A percentile compares a stretch with the other conserved stretches of the same genome.
These are phyloP conservation scores for Akebia trifoliata DNA, from an alignment of 164 flowering plant species.

Conservation along the genomic window DNA sequence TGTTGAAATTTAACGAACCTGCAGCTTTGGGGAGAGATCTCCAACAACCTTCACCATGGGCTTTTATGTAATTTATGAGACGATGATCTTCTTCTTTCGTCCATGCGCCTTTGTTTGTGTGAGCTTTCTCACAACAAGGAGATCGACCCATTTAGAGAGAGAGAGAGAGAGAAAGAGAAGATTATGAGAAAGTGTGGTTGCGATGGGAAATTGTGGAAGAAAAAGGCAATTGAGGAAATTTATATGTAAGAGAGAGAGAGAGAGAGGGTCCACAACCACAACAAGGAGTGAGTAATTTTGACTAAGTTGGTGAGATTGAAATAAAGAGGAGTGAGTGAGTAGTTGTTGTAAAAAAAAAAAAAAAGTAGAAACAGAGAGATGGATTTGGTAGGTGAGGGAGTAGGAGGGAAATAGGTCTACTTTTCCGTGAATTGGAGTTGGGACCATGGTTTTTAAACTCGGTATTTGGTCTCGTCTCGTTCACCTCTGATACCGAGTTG, in stretches of 20 bases:
- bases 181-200: not conserved
- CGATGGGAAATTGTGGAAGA: not conserved
- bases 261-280: too few relatives aligned
- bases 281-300: conserved; percentile 9
- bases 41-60: conserved; percentile 87
- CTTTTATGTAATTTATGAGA: conserved; percentile 60
- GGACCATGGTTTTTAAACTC: too few relatives aligned
- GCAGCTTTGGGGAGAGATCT: conserved; percentile 87
- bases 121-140: conserved; percentile 87
- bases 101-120: conserved; percentile 92
- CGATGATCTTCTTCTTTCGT: conserved; percentile 80
- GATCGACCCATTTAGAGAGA: conserved; percentile 76
- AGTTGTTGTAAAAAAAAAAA: too few relatives aligned
- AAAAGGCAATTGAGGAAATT: conserved; percentile 1
- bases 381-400: conserved; percentile 17
- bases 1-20: conserved; percentile 23
- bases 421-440: too few relatives aligned
- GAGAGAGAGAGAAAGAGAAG: not conserved
- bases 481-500: too few relatives aligned
- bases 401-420: too few relatives aligned
- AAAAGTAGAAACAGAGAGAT: conserved; percentile 6
- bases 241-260: too few relatives aligned
- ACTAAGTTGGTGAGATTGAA: conserved; percentile 17
- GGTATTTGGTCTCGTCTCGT: too few relatives aligned
- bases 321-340: conserved; percentile 11